Evolutionary conservation across 371 early-diverging fungal species (phyloP).

Genomic region (Lichtheimia ramosa): DNA sequence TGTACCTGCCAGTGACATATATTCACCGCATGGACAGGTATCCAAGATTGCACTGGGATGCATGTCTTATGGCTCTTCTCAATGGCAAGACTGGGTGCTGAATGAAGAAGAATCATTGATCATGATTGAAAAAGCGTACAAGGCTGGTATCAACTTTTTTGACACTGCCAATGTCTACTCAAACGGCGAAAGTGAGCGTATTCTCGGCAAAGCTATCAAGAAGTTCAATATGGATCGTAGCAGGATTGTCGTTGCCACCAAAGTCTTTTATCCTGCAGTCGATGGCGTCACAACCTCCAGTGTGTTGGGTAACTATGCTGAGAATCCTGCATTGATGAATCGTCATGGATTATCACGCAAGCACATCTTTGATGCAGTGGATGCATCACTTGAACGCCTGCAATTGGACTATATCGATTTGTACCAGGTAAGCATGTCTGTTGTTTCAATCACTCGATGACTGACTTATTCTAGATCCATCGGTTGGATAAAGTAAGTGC

Average conservation of each 20-base stretch:
- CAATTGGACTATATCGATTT: slow-evolving; percentile 64
- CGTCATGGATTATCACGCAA: slow-evolving; percentile 50
- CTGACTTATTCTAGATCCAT: slow-evolving; percentile 48
- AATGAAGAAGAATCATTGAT: slow-evolving; percentile 38
- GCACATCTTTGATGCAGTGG: slow-evolving; percentile 54
- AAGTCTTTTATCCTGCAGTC: slow-evolving; percentile 13
- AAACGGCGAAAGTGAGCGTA: slow-evolving; percentile 37
- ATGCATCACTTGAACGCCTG: slow-evolving; percentile 48
- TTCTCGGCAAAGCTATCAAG: slow-evolving; percentile 41
- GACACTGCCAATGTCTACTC: slow-evolving; percentile 34
- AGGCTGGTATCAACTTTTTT: slow-evolving; percentile 52
- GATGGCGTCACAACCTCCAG: background rate
- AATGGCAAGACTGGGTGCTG: slow-evolving; percentile 36
- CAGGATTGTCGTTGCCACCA: slow-evolving; percentile 43
- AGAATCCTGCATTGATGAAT: slow-evolving; percentile 17
- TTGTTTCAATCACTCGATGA: too few species aligned
- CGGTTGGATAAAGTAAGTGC: slow-evolving; percentile 29
- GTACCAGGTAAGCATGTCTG: slow-evolving; percentile 20
- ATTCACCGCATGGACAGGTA: slow-evolving; percentile 3
- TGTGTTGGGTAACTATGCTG: background rate
- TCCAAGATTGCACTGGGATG: slow-evolving; percentile 40
- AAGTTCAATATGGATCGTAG: slow-evolving; percentile 37
- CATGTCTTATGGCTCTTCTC: slow-evolving; percentile 38
- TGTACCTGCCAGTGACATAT: too few species aligned
- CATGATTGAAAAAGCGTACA: slow-evolving; percentile 46